Evolutionary conservation across 305 asterid species (phyloP), one percentile per base, ranked within the genome.

Genomic region (Fraxinus baroniana): DNA sequence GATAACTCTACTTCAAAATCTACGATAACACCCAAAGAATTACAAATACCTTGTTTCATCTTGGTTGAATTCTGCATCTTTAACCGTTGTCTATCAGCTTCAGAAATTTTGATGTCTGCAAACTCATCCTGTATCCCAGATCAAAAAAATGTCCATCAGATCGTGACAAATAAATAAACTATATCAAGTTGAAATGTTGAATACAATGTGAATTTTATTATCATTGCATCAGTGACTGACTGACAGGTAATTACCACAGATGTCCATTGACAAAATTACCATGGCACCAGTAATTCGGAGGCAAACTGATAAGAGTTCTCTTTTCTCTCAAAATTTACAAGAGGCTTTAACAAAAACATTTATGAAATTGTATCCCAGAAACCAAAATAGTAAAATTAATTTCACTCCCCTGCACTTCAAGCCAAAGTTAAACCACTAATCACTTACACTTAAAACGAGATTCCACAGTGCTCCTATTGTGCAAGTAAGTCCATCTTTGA

Each of bases 91-190:
- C 88, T 86, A 86, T 91, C 91, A 37, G 90, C 90, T 83, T 86
- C 84, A 37, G 94, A 91, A 80, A 87, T 87, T 77, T 88, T 74
- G 79, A 88, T 86, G 74, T 82, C 92, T 37, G 83, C 81, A 18
- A 81, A 74, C 39, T 89, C 94, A 79, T 91, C 97, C 98, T 95
- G 90, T 33, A 78, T 60, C 66, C 33, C 18, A 46, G 39, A 41
- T 28, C 35, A 70, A 84, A 26, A 20, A 77, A 52, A 77, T 7
- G 84, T 22, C 55, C 44, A 78, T 26, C 52, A 3, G 76, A 66
- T 52, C 17, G n/a, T 49, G 77, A 81, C 71, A 76, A 46, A 81
- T 55, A 33, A 73, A 72, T 71, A 80, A 64, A 72, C 20, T 18
- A 46, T 68, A 55, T 9, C 44, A 76, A 57, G 37, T 12, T 71